Base-by-base conservation (phyloP, 495 filamentous ascomycete species). In the Penicillium riverlandense region DNA sequence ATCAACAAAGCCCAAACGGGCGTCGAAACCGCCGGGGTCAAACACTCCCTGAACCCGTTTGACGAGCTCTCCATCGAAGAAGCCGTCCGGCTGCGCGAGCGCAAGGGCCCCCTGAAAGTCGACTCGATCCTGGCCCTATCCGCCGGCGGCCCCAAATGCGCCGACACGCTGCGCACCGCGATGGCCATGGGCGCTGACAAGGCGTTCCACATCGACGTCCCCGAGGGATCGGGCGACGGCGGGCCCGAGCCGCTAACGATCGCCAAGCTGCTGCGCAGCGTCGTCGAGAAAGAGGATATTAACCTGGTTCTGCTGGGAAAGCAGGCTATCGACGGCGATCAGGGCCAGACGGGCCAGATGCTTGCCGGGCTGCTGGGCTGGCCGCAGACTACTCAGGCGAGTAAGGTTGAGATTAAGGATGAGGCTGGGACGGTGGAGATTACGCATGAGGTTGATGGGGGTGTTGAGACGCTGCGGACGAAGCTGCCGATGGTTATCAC, bases 151-250 rank as follows among this genome's bases (percentile, higher is more conserved):
- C 61, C 86, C 22, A 97, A 97, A 75, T 74, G 85, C 38, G 74
- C 75, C 50, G 92, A 98, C 58, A 78, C 86, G 4, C 79, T 98
- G 27, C 87, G 92, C 41, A 98, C 90, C 5, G 92, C 92, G 34
- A 90, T 98, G 89, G 94, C 91, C 53, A 96, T 97, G 90, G 92
- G 92, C 58, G 92, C 92, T 7, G 92, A 98, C 74, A 82, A 89
- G 10, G 82, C 66, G 6, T 86, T 98, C 57, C 88, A 89, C 72
- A 82, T 96, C 40, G 83, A 90, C 44, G 67, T 84, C 14, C 80
- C 82, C 52, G 69, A 72, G 13, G 53, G 52, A 10, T 10, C 32
- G 40, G 58, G 55, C 12, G 62, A 68, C 40, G 53, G 73, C 66
- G 62, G 77, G 10, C 76, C 94, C n/a, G 92, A 98, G 72, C 92